Conservation (phyloP, 2,329 filamentous ascomycete genomes). For the Raffaelea albimanens region DNA sequence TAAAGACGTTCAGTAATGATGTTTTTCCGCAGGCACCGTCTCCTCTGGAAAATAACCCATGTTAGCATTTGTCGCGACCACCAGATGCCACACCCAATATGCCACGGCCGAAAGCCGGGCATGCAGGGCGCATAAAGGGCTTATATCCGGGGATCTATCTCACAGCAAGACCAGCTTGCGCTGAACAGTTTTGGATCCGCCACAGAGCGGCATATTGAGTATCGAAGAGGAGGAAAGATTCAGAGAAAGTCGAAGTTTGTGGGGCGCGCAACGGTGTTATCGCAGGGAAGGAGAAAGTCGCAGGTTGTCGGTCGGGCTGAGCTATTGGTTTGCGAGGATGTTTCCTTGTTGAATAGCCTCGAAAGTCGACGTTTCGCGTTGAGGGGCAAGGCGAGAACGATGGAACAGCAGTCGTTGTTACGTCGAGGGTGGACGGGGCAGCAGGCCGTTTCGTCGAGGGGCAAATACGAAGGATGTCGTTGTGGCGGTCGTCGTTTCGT, state of each 20-base stretch:
- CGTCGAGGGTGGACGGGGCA: too few relatives aligned
- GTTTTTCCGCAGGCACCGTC: slow-evolving; percentile 98
- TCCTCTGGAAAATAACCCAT: slow-evolving; percentile 47
- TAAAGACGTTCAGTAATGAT: slow-evolving; percentile 94
- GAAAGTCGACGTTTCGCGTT: not conserved
- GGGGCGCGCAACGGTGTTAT: not conserved
- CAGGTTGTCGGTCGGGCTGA: not conserved
- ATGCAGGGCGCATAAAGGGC: too few relatives aligned
- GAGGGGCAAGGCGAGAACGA: too few relatives aligned
- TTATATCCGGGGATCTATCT: slow-evolving; percentile 24
- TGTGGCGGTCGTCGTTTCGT: too few relatives aligned
- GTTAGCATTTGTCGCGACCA: not conserved
- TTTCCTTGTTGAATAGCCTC: too few relatives aligned
- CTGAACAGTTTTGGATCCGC: slow-evolving; percentile 76
- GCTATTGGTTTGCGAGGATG: too few relatives aligned
- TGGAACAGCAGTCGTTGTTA: too few relatives aligned
- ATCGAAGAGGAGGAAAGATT: not conserved
- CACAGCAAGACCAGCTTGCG: slow-evolving; percentile 93
- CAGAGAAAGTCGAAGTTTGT: too few relatives aligned
- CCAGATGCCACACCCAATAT: slow-evolving; percentile 12
- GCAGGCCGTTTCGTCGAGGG: too few relatives aligned
- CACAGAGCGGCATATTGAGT: slow-evolving; percentile 44
- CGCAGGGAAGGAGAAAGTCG: too few relatives aligned
- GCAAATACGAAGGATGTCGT: too few relatives aligned
- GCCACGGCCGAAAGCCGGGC: not conserved